Percentiles rank a stretch among this genome's conserved stretches.
Evolutionary conservation across 805 yeast species (phyloP).

Genomic region (Cyberlindnera meyerae): DNA sequence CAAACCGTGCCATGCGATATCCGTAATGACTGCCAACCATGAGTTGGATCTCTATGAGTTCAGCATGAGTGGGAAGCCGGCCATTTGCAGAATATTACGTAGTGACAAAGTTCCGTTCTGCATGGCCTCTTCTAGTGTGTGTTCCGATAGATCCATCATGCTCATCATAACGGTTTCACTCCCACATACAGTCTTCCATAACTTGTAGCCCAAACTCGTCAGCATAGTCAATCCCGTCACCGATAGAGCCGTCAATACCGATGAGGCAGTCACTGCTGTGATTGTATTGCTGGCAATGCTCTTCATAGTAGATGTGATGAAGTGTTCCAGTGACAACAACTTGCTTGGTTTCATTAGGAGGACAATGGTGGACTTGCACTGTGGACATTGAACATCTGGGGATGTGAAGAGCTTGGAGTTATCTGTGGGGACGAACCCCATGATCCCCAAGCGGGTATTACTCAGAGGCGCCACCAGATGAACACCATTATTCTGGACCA

Average conservation of each 20-base stretch:
- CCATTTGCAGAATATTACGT: conserved; percentile 18
- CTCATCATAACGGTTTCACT: conserved; percentile 26
- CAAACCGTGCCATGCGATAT: conserved; percentile 1
- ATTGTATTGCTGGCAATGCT: conserved; percentile 1
- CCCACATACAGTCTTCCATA: conserved; percentile 28
- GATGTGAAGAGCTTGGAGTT: conserved; percentile 5
- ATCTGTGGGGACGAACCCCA: conserved; percentile 3
- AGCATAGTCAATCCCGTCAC: conserved; percentile 20
- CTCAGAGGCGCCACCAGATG: not conserved
- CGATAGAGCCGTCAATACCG: conserved; percentile 20
- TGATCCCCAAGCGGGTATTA: not conserved
- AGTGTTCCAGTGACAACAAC: conserved; percentile 1
- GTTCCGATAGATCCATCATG: conserved; percentile 24
- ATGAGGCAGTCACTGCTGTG: conserved; percentile 15
- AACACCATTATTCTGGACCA: not conserved
- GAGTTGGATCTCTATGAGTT: conserved; percentile 20
- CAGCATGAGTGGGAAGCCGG: conserved; percentile 30
- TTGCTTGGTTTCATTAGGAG: conserved; percentile 10
- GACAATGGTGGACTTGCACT: conserved; percentile 8
- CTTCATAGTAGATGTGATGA: not conserved
- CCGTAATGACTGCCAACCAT: conserved; percentile 20
- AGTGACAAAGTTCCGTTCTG: conserved; percentile 7
- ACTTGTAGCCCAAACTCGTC: conserved; percentile 27
- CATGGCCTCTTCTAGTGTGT: conserved; percentile 15
- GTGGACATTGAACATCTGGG: conserved; percentile 8